Base-by-base conservation (phyloP, 306 rosid genomes). In the Corylus avellana region DNA sequence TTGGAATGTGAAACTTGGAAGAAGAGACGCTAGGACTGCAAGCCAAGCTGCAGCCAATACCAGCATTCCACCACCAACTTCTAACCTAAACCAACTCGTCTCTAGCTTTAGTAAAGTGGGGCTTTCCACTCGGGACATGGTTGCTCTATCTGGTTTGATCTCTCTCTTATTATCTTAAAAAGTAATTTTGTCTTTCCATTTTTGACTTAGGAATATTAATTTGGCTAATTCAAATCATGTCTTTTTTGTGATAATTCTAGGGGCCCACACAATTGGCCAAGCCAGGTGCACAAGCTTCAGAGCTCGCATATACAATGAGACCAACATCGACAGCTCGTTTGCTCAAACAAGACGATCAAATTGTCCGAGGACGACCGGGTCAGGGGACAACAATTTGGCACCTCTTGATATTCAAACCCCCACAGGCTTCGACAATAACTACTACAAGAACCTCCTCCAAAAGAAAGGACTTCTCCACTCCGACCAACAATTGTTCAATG, bases 1-100 rank as follows among this genome's bases (percentile, higher is more conserved):
- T 17, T 95, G 98, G 98, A 75, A 90, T 57, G 97, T 91, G 1
- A 95, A 91, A 73, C 82, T 95, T 63, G 98, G 98, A 80, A 90
- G 98, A 87, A 91, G 98, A 84, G 98, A 95, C 47, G 82, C 97
- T 0, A 91, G 32, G 49, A 91, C 88, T 0, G 63, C 98, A 0
- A 95, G 97, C 83, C 83, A 32, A 46, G 77, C 95, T 13, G 98
- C 91, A 16, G 97, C 98, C 17, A 92, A 95, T 76, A 90, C 78
- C 0, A 80, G 74, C 50, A 90, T 95, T 58, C 98, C 98, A 20
- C 74, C 86, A 73, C 98, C 97, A 37, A 75, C 89, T 55, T 90
- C 87, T 7, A 89, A 61, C 85, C 87, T 92, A 11, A 88, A 70
- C 77, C 91, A 80, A 74, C 97, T 92, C 84, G 72, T 86, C 81